Conservation (phyloP, 495 filamentous ascomycete genomes). For the Aspergillus heteromorphus region DNA sequence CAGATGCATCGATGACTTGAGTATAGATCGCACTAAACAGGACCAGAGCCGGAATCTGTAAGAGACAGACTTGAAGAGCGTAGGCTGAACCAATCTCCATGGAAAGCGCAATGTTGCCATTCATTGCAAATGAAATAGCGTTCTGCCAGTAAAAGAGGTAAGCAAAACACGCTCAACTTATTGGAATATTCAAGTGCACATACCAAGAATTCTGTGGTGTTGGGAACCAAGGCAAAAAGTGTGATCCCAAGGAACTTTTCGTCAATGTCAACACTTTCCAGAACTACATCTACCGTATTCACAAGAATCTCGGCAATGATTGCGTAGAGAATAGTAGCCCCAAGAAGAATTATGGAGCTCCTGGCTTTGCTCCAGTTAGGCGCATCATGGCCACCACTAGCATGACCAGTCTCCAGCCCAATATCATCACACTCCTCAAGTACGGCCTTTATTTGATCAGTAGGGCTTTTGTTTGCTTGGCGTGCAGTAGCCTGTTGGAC, state of each 20-base stretch:
- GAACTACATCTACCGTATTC: conserved; percentile 89
- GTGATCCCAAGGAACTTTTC: conserved; percentile 99
- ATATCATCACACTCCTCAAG: conserved; percentile 39
- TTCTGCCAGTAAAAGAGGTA: conserved; percentile 54
- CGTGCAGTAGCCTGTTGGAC: conserved; percentile 27
- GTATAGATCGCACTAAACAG: conserved; percentile 72
- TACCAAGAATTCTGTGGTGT: conserved; percentile 97
- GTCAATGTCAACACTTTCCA: conserved; percentile 84
- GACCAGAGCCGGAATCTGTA: conserved; percentile 92
- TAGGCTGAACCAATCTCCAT: conserved; percentile 99
- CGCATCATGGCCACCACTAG: conserved; percentile 83
- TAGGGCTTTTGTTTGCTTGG: conserved; percentile 22
- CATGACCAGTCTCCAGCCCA: conserved; percentile 33
- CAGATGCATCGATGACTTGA: conserved; percentile 43
- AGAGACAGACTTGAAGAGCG: conserved; percentile 92
- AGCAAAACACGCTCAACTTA: conserved; percentile 17
- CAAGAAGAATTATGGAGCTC: conserved; percentile 81
- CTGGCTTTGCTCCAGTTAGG: conserved; percentile 95
- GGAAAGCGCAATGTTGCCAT: conserved; percentile 97
- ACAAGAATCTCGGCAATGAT: conserved; percentile 96
- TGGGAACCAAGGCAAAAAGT: conserved; percentile 92
- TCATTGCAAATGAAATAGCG: conserved; percentile 99
- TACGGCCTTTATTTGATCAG: conserved; percentile 22
- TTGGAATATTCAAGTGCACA: conserved; percentile 20
- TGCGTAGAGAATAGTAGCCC: conserved; percentile 88